Evolutionary conservation across 345 rosid genomes (phyloP).

Genomic region (Trapa incisa): DNA sequence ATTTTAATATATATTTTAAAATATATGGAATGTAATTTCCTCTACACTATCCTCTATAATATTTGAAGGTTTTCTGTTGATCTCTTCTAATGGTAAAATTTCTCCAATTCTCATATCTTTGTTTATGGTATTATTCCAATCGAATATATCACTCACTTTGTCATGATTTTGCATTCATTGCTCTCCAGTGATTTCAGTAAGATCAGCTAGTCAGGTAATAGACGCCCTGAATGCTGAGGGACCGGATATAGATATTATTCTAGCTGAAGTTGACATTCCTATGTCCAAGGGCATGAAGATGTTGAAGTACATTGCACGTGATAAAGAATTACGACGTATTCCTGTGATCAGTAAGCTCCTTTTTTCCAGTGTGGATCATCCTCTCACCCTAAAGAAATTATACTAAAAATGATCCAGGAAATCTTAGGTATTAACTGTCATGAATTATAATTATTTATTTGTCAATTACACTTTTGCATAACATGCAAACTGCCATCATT

Average conservation of each 20-base stretch:
- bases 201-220: conserved; percentile 88
- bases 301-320: conserved; percentile 77
- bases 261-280: conserved; percentile 94
- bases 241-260: conserved; percentile 83
- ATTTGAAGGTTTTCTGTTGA: background rate
- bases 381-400: background rate
- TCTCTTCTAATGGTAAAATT: background rate
- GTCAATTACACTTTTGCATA: background rate
- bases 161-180: conserved; percentile 4
- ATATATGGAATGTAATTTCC: background rate
- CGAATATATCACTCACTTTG: background rate
- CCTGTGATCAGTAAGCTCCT: conserved; percentile 87
- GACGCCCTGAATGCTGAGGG: conserved; percentile 96
- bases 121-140: background rate
- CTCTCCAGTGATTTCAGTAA: conserved; percentile 70
- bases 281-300: conserved; percentile 91
- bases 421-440: background rate
- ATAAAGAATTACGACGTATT: conserved; percentile 76
- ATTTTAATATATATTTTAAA: background rate
- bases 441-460: background rate
- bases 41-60: background rate
- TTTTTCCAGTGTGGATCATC: background rate
- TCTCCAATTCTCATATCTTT: background rate
- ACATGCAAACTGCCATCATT: background rate
- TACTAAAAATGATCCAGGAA: background rate